These are phyloP conservation scores for Carex kokanica DNA, from an alignment of 176 grass and related monocot species.

Conservation along the genomic window DNA sequence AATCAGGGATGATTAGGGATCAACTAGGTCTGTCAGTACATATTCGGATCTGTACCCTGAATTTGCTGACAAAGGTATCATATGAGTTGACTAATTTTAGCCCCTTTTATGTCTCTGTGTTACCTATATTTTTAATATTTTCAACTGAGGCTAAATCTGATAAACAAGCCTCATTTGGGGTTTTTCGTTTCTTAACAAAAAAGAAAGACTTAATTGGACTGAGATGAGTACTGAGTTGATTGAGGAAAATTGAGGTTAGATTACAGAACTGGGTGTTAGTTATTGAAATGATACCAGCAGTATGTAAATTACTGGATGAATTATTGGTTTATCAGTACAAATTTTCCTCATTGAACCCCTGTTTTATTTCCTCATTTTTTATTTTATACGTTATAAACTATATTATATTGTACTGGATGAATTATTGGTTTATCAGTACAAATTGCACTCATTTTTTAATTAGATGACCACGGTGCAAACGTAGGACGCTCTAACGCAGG, in stretches of 20 bases:
- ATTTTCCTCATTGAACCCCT: neutral
- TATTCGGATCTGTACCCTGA: neutral
- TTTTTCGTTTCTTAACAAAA: neutral
- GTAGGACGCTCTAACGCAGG: no score
- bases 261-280: neutral
- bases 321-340: neutral
- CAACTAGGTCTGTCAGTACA: neutral
- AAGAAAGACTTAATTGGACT: neutral
- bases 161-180: neutral
- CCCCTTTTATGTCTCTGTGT: neutral
- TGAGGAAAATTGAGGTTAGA: neutral
- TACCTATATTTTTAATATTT: neutral
- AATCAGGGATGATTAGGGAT: neutral
- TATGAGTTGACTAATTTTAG: neutral
- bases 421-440: no score
- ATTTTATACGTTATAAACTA: no score
- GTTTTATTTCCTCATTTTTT: neutral
- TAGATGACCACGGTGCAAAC: no score
- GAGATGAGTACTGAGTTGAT: neutral
- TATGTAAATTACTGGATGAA: neutral
- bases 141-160: neutral
- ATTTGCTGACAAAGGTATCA: neutral
- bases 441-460: no score
- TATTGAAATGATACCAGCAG: neutral
- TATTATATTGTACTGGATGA: no score